Evolutionary conservation across 1,284 basidiomycete species (phyloP).

Genomic region (Pterulicium gracile): DNA sequence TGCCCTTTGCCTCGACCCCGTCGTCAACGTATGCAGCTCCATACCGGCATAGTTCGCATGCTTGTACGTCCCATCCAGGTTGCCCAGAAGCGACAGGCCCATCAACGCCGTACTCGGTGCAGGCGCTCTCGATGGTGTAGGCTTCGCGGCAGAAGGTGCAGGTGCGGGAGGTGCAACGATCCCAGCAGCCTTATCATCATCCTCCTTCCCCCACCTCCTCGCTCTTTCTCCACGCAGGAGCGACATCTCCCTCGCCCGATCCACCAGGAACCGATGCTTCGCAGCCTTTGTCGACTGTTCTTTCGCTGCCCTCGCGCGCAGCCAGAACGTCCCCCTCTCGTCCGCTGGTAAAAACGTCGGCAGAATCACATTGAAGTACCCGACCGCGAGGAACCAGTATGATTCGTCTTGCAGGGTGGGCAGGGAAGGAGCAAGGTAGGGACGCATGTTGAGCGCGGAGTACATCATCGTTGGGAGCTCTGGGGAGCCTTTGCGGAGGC

Average conservation of each 20-base stretch:
- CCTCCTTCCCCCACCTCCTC: conserved; percentile 56
- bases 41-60: conserved; percentile 44
- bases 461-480: conserved; percentile 61
- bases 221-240: conserved; percentile 45
- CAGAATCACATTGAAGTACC: conserved; percentile 72
- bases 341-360: conserved; percentile 50
- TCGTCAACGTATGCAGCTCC: conserved; percentile 59
- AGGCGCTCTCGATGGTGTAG: conserved; percentile 10
- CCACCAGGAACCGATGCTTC: conserved; percentile 47
- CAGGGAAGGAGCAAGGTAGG: conserved; percentile 32
- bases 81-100: conserved; percentile 68
- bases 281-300: conserved; percentile 51
- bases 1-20: conserved; percentile 62
- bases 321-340: conserved; percentile 50
- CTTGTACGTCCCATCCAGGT: conserved; percentile 69
- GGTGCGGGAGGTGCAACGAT: conserved; percentile 28
- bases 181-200: conserved; percentile 49
- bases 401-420: conserved; percentile 39
- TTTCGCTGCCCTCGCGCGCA: conserved; percentile 58
- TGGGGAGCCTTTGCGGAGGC: conserved; percentile 14
- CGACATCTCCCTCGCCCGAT: conserved; percentile 56
- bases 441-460: conserved; percentile 66
- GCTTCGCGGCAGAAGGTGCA: conserved; percentile 9
- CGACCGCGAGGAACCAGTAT: conserved; percentile 70
- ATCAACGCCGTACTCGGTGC: conserved; percentile 50